phyloP scores from a whole-genome alignment of 345 rosid genomes.

The Draba incana region DNA sequence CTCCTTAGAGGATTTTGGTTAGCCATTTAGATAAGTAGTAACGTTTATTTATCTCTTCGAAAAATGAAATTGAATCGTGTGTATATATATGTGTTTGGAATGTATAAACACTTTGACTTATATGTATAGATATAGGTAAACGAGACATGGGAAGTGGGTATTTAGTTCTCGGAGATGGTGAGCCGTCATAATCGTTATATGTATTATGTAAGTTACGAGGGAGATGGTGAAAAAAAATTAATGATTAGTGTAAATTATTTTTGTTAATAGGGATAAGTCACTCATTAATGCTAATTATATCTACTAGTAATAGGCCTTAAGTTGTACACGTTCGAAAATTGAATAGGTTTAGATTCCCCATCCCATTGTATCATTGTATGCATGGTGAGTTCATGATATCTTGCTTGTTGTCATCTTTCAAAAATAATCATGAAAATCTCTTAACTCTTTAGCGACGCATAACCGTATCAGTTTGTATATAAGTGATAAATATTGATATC shows the following conservation, averaged over 20 bases:
- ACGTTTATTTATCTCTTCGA: constrained; percentile 3
- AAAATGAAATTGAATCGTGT: constrained; percentile 25
- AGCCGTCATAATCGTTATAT: constrained; percentile 41
- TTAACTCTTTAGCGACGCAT: neutral
- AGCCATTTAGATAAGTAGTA: constrained; percentile 22
- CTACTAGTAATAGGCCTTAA: constrained; percentile 31
- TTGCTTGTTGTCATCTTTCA: constrained; percentile 20
- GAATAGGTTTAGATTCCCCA: constrained; percentile 34
- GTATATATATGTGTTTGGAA: constrained; percentile 11
- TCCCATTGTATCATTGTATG: constrained; percentile 34
- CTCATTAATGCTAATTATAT: constrained; percentile 19
- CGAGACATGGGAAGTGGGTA: constrained; percentile 31
- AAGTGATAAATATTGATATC: too few relatives aligned
- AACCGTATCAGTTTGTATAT: too few relatives aligned
- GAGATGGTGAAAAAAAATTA: constrained; percentile 12
- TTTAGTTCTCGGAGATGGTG: constrained; percentile 36
- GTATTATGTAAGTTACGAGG: constrained; percentile 36
- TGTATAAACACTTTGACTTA: constrained; percentile 2
- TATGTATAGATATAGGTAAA: constrained; percentile 15
- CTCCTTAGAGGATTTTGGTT: neutral
- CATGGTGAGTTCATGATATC: constrained; percentile 15
- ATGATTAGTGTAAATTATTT: constrained; percentile 35
- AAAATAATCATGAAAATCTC: constrained; percentile 15
- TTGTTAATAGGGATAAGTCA: constrained; percentile 17
- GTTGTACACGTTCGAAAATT: constrained; percentile 26